Evolutionary conservation across 306 rosid species (phyloP).

Genomic region (Cercis canadensis): DNA sequence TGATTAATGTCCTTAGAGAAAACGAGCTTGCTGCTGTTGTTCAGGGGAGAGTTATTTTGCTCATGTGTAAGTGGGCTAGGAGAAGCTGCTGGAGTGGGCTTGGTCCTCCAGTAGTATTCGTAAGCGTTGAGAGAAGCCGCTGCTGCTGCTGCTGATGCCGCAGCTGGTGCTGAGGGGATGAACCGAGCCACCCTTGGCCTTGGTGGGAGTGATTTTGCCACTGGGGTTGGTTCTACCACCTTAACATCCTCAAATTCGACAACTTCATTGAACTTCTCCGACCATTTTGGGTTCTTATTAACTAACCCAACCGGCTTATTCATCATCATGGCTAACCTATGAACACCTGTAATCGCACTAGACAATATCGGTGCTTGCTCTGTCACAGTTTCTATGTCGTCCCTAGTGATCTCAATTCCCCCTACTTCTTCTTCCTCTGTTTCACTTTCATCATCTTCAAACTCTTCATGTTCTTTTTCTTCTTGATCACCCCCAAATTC

Average conservation of each 20-base stretch:
- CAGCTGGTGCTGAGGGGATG: constrained; percentile 45
- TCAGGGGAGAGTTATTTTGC: constrained; percentile 19
- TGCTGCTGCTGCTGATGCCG: constrained; percentile 31
- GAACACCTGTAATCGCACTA: constrained; percentile 45
- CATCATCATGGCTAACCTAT: constrained; percentile 57
- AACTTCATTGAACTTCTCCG: constrained; percentile 53
- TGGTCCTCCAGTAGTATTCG: constrained; percentile 73
- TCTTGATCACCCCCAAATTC: constrained; percentile 32
- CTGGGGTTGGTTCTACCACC: constrained; percentile 33
- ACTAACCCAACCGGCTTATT: constrained; percentile 58
- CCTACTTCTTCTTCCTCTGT: constrained; percentile 31
- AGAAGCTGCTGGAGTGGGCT: constrained; percentile 41
- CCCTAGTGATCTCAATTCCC: constrained; percentile 11
- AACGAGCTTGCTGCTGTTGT: constrained; percentile 35
- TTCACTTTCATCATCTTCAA: constrained; percentile 19
- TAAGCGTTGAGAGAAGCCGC: constrained; percentile 63
- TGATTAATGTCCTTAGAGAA: constrained; percentile 36
- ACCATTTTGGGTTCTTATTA: constrained; percentile 60
- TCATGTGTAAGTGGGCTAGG: constrained; percentile 32
- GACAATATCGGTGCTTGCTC: constrained; percentile 44
- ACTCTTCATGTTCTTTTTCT: constrained; percentile 22
- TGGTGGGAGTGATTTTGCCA: constrained; percentile 70
- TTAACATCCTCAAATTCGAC: constrained; percentile 52
- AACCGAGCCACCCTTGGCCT: constrained; percentile 53
- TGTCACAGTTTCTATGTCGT: constrained; percentile 32